phyloP scores from a whole-genome alignment of 306 rosid species.

The Lablab purpureus region DNA sequence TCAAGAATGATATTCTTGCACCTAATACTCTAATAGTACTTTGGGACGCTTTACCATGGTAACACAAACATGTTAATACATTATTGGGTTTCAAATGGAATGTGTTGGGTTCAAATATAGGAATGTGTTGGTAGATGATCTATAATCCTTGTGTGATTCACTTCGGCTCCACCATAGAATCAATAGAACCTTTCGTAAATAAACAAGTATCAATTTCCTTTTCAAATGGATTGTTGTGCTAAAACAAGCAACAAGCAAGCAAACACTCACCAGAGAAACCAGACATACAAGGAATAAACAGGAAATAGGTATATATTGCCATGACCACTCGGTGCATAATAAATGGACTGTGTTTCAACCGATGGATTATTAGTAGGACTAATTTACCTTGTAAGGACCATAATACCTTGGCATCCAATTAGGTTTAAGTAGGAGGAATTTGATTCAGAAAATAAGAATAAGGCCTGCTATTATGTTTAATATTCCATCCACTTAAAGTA shows the following conservation, averaged over 20 bases:
- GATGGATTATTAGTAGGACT: neutral
- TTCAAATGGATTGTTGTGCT: neutral
- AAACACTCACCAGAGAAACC: neutral
- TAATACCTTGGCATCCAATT: constrained; percentile 5
- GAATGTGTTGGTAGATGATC: neutral
- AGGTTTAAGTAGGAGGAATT: neutral
- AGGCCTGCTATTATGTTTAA: neutral
- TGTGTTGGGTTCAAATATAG: constrained; percentile 2
- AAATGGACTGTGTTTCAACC: neutral
- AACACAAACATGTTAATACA: neutral
- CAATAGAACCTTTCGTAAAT: neutral
- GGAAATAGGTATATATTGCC: neutral
- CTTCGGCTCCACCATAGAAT: neutral
- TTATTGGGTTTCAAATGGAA: neutral
- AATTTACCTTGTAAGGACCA: neutral
- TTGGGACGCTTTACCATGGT: neutral
- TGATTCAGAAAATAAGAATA: neutral
- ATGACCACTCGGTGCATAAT: neutral
- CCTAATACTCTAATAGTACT: neutral
- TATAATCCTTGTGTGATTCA: neutral
- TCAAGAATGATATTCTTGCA: neutral
- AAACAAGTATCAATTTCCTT: neutral
- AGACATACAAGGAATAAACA: neutral
- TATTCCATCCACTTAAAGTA: neutral
- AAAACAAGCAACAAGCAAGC: neutral